These are phyloP conservation scores for Leucosporidium scottii DNA, from an alignment of 768 basidiomycete species.

Conservation along the genomic window DNA sequence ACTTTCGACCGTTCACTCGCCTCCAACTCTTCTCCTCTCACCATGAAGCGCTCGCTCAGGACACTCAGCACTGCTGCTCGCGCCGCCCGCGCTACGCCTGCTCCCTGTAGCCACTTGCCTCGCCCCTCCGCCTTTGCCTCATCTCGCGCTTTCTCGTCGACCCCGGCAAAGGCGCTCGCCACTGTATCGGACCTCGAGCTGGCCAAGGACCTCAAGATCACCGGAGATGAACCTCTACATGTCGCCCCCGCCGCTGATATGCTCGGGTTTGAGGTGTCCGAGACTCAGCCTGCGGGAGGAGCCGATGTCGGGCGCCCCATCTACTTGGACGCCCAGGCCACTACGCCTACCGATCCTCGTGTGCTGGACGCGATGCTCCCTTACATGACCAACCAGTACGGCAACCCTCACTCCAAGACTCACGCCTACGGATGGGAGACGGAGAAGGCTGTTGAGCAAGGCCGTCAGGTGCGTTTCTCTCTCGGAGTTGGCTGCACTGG, in stretches of 20 bases:
- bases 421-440: conserved; percentile 99
- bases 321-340: conserved; percentile 95
- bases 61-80: neutral
- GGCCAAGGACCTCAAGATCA: conserved; percentile 11
- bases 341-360: conserved; percentile 93
- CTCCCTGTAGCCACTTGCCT: neutral
- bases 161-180: conserved; percentile 10
- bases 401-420: conserved; percentile 95
- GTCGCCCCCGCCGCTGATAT: conserved; percentile 50
- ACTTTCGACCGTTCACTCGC: neutral
- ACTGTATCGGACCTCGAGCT: conserved; percentile 15
- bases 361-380: conserved; percentile 97
- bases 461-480: conserved; percentile 58
- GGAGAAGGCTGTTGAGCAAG: conserved; percentile 85
- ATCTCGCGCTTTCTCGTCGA: neutral
- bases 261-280: conserved; percentile 76
- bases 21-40: neutral
- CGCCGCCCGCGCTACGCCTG: neutral
- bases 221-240: neutral
- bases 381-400: conserved; percentile 87
- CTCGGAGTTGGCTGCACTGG: too few species aligned
- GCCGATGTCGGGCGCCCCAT: conserved; percentile 58
- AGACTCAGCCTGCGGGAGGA: conserved; percentile 46
- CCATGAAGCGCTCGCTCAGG: neutral
- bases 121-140: neutral